Percentiles rank a stretch among this genome's conserved stretches.
Evolutionary conservation across 805 yeast species (phyloP).

Genomic region (Cyberlindnera euphorbiiphila): DNA sequence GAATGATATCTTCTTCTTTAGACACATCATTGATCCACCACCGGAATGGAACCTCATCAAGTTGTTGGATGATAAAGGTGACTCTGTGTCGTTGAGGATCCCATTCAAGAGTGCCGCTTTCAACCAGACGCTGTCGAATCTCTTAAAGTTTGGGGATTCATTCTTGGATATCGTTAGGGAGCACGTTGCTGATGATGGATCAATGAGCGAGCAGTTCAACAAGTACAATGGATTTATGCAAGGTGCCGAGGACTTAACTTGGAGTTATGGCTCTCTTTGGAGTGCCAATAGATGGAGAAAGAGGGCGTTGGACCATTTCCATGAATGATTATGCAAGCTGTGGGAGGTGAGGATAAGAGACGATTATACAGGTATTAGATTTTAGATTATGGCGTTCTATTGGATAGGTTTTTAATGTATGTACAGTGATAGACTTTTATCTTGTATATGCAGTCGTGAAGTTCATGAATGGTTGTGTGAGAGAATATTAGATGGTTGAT

Average conservation of each 20-base stretch:
- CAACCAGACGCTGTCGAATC: conserved; percentile 39
- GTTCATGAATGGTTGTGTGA: too few relatives aligned
- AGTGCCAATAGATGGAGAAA: conserved; percentile 63
- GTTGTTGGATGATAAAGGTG: neutral
- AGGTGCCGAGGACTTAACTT: conserved; percentile 84
- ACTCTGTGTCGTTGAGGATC: conserved; percentile 13
- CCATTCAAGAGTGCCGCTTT: conserved; percentile 39
- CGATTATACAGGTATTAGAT: too few relatives aligned
- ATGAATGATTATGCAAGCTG: too few relatives aligned
- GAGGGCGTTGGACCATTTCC: conserved; percentile 34
- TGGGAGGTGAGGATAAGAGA: too few relatives aligned
- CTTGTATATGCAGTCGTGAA: too few relatives aligned
- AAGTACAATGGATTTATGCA: conserved; percentile 76
- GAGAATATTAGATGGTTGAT: too few relatives aligned
- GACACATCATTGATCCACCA: conserved; percentile 25
- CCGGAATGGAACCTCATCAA: too few relatives aligned
- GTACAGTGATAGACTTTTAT: too few relatives aligned
- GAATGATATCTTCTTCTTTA: conserved; percentile 32
- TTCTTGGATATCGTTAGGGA: conserved; percentile 55
- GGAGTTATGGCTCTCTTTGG: conserved; percentile 85
- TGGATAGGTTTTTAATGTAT: conserved; percentile 1
- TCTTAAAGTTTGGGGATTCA: conserved; percentile 61
- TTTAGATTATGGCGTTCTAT: too few relatives aligned
- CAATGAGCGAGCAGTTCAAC: conserved; percentile 87
- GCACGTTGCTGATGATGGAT: conserved; percentile 63